These are phyloP conservation scores for Kodamaea ohmeri DNA, from an alignment of 1,139 yeast genomes.

Conservation along the genomic window DNA sequence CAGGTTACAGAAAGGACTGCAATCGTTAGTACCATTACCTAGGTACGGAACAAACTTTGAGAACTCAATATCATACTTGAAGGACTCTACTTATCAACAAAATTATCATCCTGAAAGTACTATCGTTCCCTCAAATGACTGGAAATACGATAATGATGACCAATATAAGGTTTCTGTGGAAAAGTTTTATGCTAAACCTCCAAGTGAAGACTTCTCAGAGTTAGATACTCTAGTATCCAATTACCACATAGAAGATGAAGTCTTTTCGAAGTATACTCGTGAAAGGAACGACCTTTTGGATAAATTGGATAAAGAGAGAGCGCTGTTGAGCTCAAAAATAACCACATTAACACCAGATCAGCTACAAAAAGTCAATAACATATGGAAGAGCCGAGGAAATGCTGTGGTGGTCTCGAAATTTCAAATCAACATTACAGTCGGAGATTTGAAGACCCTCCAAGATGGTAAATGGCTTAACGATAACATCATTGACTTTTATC, in stretches of 20 bases:
- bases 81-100: constrained; percentile 15
- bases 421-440: constrained; percentile 57
- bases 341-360: constrained; percentile 14
- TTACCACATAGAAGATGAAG: constrained; percentile 14
- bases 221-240: constrained; percentile 17
- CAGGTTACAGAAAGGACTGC: constrained; percentile 1
- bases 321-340: constrained; percentile 11
- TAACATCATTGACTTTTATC: constrained; percentile 79
- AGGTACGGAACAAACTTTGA: constrained; percentile 18
- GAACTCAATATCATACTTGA: constrained; percentile 11
- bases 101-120: constrained; percentile 9
- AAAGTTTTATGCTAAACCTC: constrained; percentile 14
- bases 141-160: constrained; percentile 6
- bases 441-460: constrained; percentile 69
- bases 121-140: background rate
- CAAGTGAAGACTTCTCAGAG: constrained; percentile 12
- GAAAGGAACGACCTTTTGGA: constrained; percentile 11
- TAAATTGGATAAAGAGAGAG: constrained; percentile 11
- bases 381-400: constrained; percentile 24
- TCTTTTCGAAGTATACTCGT: constrained; percentile 12
- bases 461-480: constrained; percentile 88
- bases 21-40: background rate
- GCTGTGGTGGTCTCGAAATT: constrained; percentile 27
- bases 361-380: constrained; percentile 20
- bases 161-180: constrained; percentile 14